Evolutionary conservation across 1,284 basidiomycete genomes (phyloP).

Genomic region (Ganoderma lingzhi): DNA sequence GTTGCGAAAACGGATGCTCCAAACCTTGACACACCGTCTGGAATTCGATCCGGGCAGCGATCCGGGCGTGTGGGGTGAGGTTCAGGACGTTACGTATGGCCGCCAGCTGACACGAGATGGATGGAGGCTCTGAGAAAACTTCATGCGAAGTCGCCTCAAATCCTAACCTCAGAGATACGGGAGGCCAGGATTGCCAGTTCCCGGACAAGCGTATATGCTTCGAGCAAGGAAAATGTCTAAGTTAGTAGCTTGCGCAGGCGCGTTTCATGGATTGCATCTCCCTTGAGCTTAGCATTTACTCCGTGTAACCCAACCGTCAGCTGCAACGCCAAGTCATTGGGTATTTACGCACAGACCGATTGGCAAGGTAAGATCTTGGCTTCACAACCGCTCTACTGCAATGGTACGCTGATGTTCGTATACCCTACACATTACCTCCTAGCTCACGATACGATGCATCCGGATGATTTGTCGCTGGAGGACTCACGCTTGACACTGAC

Average conservation of each 20-base stretch:
- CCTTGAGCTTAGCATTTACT: too few relatives aligned
- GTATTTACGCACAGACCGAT: too few relatives aligned
- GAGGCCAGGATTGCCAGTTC: not conserved
- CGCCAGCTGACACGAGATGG: not conserved
- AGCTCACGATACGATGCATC: too few relatives aligned
- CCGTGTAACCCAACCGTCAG: too few relatives aligned
- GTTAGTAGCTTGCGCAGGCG: not conserved
- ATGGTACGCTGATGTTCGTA: too few relatives aligned
- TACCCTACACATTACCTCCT: too few relatives aligned
- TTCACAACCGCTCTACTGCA: too few relatives aligned
- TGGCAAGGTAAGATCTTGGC: too few relatives aligned
- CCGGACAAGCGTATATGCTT: not conserved
- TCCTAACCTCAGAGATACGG: not conserved
- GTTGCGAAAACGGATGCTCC: not conserved
- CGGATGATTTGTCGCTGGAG: too few relatives aligned
- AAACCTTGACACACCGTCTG: not conserved
- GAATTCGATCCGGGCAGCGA: not conserved
- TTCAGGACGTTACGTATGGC: slow-evolving; percentile 1
- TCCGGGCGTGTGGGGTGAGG: not conserved
- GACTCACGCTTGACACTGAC: too few relatives aligned
- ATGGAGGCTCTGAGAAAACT: not conserved
- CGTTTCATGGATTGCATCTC: not conserved
- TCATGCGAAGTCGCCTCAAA: not conserved
- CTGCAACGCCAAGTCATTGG: too few relatives aligned
- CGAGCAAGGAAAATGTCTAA: not conserved